These are phyloP conservation scores for Penicillium corylophilum DNA, from an alignment of 2,329 filamentous ascomycete genomes.

Conservation along the genomic window DNA sequence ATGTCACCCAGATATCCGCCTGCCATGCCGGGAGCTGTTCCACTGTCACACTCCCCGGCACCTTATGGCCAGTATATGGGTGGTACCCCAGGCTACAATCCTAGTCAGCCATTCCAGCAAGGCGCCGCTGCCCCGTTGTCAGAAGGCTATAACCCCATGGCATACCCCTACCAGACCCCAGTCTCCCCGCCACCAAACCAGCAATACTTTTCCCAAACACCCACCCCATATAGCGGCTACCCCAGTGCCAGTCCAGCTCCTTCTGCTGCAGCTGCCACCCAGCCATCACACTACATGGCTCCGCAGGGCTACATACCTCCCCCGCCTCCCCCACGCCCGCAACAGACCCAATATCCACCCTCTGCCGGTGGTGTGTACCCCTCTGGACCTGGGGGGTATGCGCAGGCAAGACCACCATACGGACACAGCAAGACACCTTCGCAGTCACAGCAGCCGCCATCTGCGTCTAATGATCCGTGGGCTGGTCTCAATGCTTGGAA, in stretches of 20 bases:
- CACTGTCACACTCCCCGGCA: slow-evolving; percentile 37
- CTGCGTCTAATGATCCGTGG: slow-evolving; percentile 60
- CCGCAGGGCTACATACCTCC: slow-evolving; percentile 66
- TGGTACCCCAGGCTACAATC: slow-evolving; percentile 27
- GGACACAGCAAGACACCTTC: slow-evolving; percentile 40
- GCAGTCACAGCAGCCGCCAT: slow-evolving; percentile 35
- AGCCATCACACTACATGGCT: slow-evolving; percentile 45
- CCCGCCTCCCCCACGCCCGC: slow-evolving; percentile 65
- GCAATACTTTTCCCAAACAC: slow-evolving; percentile 38
- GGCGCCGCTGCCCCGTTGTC: slow-evolving; percentile 43
- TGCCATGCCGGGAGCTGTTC: slow-evolving; percentile 23
- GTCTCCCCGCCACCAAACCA: slow-evolving; percentile 45
- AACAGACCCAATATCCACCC: slow-evolving; percentile 46
- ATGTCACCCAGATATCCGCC: slow-evolving; percentile 39
- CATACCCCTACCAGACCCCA: slow-evolving; percentile 46
- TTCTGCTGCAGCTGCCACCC: slow-evolving; percentile 27
- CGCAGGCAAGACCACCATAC: slow-evolving; percentile 48
- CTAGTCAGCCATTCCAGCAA: slow-evolving; percentile 40
- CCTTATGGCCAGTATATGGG: slow-evolving; percentile 38
- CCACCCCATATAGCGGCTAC: slow-evolving; percentile 35
- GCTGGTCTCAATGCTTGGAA: slow-evolving; percentile 70
- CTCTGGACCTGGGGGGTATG: slow-evolving; percentile 57
- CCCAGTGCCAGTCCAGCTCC: slow-evolving; percentile 35
- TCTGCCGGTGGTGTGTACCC: slow-evolving; percentile 54
- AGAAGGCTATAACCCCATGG: slow-evolving; percentile 53